Evolutionary conservation across 164 flowering plant genomes (phyloP).

Genomic region (Santalum album): DNA sequence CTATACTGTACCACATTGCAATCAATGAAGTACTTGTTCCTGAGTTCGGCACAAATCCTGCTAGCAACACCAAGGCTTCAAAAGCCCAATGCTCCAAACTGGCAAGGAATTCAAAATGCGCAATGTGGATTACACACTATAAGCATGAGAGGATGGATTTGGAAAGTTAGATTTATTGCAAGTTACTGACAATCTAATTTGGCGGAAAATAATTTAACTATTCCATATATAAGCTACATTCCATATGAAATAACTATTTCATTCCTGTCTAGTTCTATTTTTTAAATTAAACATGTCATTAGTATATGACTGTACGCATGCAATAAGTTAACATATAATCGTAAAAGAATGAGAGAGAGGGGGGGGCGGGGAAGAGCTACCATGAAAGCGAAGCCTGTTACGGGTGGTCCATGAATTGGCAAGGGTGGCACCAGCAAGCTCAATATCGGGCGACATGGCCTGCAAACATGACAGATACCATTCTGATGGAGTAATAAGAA

Average conservation of each 20-base stretch:
- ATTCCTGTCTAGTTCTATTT: too few species aligned
- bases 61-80: conserved; percentile 75
- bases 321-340: too few species aligned
- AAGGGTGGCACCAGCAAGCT: conserved; percentile 76
- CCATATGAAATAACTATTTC: too few species aligned
- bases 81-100: conserved; percentile 95
- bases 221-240: too few species aligned
- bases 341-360: conserved; percentile 16
- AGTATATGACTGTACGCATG: too few species aligned
- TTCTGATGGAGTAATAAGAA: conserved; percentile 41
- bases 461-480: conserved; percentile 72
- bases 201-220: too few species aligned
- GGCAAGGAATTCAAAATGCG: too few species aligned
- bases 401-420: conserved; percentile 86
- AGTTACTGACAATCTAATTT: too few species aligned
- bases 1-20: conserved; percentile 93
- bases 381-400: conserved; percentile 69
- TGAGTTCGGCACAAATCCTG: conserved; percentile 72
- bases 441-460: conserved; percentile 63
- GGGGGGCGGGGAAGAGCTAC: conserved; percentile 16
- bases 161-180: too few species aligned
- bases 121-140: too few species aligned
- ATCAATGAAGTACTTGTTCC: conserved; percentile 65
- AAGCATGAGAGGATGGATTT: too few species aligned
- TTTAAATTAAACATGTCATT: too few species aligned